Evolutionary conservation across 768 basidiomycete genomes (phyloP).

Genomic region (Leucosporidium creatinivorum): DNA sequence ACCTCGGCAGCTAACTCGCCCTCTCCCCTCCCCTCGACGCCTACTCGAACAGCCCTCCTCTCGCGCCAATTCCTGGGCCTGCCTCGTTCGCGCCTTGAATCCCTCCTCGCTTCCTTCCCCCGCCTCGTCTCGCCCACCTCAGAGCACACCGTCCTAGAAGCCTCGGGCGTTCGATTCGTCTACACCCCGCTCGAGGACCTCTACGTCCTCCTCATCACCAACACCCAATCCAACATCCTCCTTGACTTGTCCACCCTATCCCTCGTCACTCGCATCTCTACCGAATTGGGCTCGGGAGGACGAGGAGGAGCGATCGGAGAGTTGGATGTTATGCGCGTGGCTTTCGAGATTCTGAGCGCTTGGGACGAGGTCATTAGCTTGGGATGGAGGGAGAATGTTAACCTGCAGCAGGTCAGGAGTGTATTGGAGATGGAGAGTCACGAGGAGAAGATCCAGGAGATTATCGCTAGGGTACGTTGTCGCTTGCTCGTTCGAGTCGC

Average conservation of each 20-base stretch:
- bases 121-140: conserved; percentile 93
- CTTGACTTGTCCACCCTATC: conserved; percentile 97
- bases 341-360: conserved; percentile 86
- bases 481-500: not conserved
- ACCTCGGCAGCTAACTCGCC: not conserved
- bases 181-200: conserved; percentile 56
- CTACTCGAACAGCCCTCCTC: conserved; percentile 61
- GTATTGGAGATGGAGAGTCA: conserved; percentile 50
- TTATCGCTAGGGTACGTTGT: conserved; percentile 77
- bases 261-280: conserved; percentile 86
- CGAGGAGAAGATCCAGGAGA: conserved; percentile 77
- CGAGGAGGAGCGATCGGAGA: conserved; percentile 64
- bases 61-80: conserved; percentile 95
- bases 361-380: conserved; percentile 94
- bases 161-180: conserved; percentile 36
- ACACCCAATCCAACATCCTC: conserved; percentile 96
- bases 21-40: not conserved
- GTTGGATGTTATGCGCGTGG: conserved; percentile 77
- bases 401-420: conserved; percentile 46
- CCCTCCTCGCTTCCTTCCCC: conserved; percentile 90
- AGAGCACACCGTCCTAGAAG: conserved; percentile 44
- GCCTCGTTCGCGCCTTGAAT: conserved; percentile 84
- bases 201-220: conserved; percentile 94
- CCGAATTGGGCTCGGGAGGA: conserved; percentile 53
- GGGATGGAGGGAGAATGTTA: conserved; percentile 54